These are phyloP conservation scores for Suhomyces vadensis DNA, from an alignment of 805 yeast species.

Conservation along the genomic window DNA sequence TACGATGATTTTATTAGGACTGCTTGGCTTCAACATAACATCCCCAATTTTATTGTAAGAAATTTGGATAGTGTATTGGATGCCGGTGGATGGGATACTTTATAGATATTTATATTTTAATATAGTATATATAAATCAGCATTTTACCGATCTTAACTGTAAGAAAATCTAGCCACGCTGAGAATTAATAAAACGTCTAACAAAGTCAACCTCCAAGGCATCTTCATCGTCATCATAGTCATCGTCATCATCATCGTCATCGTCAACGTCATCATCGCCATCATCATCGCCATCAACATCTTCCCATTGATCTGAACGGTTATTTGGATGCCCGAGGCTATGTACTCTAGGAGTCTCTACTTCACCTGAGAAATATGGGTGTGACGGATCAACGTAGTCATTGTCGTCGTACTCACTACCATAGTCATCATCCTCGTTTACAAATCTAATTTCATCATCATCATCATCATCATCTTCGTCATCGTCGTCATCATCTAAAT, in stretches of 20 bases:
- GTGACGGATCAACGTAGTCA: not conserved
- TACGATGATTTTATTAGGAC: slow-evolving; percentile 66
- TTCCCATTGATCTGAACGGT: not conserved
- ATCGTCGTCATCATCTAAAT: slow-evolving; percentile 1
- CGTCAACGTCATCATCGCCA: not conserved
- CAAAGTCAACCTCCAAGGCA: not conserved
- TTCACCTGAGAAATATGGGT: not conserved
- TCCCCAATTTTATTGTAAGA: slow-evolving; percentile 75
- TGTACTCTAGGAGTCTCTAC: not conserved
- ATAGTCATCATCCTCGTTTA: not conserved
- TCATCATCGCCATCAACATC: not conserved
- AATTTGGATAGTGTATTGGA: slow-evolving; percentile 77
- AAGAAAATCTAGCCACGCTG: not conserved
- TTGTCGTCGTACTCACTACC: not conserved
- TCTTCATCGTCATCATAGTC: not conserved
- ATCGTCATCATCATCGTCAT: not conserved
- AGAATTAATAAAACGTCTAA: not conserved
- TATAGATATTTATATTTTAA: slow-evolving; percentile 33
- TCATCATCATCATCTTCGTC: slow-evolving; percentile 6
- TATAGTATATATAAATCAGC: not conserved
- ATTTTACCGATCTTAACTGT: not conserved
- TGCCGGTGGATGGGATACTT: slow-evolving; percentile 94
- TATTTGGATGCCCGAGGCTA: not conserved
- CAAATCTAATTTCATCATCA: not conserved
- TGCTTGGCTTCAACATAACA: slow-evolving; percentile 77